These are phyloP conservation scores for Coemansia sp. DNA, from an alignment of 192 early-diverging fungal genomes.

Conservation along the genomic window DNA sequence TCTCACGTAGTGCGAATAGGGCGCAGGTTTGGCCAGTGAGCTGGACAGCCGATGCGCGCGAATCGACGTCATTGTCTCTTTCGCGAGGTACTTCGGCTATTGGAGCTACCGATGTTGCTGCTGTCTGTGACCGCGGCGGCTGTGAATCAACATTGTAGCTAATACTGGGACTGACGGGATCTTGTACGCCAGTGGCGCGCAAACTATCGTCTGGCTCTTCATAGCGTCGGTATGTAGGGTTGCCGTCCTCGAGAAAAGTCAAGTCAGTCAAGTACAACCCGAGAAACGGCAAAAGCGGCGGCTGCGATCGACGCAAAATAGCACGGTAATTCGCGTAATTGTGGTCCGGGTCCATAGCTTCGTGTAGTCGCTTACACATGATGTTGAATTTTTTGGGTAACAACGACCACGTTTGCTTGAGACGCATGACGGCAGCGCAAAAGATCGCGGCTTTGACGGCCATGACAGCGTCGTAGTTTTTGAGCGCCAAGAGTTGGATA, in stretches of 20 bases:
- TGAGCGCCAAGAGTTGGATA: constrained; percentile 58
- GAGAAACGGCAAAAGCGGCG: constrained; percentile 76
- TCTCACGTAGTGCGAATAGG: constrained; percentile 28
- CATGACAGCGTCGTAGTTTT: constrained; percentile 77
- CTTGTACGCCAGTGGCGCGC: not conserved
- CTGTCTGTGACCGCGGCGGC: not conserved
- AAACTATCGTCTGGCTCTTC: constrained; percentile 23
- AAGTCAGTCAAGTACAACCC: constrained; percentile 81
- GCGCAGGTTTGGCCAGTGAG: constrained; percentile 51
- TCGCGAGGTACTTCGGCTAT: not conserved
- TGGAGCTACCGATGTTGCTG: not conserved
- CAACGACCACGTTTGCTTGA: constrained; percentile 69
- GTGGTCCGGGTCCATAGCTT: constrained; percentile 62
- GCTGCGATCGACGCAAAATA: constrained; percentile 53
- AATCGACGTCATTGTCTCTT: not conserved
- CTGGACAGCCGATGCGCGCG: constrained; percentile 17
- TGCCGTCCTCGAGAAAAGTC: constrained; percentile 85
- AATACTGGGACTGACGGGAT: not conserved
- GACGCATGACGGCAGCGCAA: constrained; percentile 68
- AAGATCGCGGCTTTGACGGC: constrained; percentile 78
- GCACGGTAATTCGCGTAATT: constrained; percentile 64
- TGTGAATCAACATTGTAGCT: not conserved
- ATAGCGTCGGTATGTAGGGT: constrained; percentile 62
- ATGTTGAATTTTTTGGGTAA: constrained; percentile 70
- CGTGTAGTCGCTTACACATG: constrained; percentile 61